Percentiles rank a stretch among this genome's conserved stretches.
phyloP scores from a whole-genome alignment of 192 early-diverging fungal species.

The Martensiomyces pterosporus region DNA sequence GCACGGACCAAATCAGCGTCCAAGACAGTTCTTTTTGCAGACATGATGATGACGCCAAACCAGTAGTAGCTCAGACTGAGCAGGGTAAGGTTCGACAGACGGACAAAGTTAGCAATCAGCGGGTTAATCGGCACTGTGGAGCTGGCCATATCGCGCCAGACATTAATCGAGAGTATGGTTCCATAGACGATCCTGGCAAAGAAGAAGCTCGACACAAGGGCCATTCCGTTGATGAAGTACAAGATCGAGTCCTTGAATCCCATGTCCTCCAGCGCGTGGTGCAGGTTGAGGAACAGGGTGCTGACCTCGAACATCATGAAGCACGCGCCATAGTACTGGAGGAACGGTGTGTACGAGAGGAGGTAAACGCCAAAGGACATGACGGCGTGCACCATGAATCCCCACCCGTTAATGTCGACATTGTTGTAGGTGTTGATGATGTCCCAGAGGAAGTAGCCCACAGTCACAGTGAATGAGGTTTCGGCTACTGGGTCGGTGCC shows the following conservation, averaged over 20 bases:
- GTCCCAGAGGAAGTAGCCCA: slow-evolving; percentile 94
- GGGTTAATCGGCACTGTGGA: slow-evolving; percentile 28
- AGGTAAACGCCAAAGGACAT: slow-evolving; percentile 72
- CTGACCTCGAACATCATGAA: slow-evolving; percentile 90
- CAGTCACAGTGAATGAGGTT: slow-evolving; percentile 69
- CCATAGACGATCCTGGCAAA: slow-evolving; percentile 73
- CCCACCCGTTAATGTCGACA: slow-evolving; percentile 66
- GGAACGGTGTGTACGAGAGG: slow-evolving; percentile 64
- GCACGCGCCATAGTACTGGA: slow-evolving; percentile 82
- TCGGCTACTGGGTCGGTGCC: slow-evolving; percentile 67
- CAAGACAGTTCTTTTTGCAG: slow-evolving; percentile 38
- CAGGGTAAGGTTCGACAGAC: slow-evolving; percentile 24
- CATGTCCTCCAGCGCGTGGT: slow-evolving; percentile 77
- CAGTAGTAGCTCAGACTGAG: slow-evolving; percentile 48
- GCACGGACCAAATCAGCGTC: slow-evolving; percentile 44
- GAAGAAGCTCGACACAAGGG: slow-evolving; percentile 78
- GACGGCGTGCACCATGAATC: slow-evolving; percentile 79
- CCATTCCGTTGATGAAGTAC: slow-evolving; percentile 80
- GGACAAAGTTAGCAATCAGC: slow-evolving; percentile 13
- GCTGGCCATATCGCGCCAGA: slow-evolving; percentile 34
- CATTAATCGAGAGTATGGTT: slow-evolving; percentile 62
- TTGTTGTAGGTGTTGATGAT: slow-evolving; percentile 62
- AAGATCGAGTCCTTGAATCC: slow-evolving; percentile 67
- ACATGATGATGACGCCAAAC: slow-evolving; percentile 40
- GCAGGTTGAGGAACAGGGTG: slow-evolving; percentile 85